phyloP scores from a whole-genome alignment of 495 filamentous ascomycete genomes.

The Penicillium roqueforti region DNA sequence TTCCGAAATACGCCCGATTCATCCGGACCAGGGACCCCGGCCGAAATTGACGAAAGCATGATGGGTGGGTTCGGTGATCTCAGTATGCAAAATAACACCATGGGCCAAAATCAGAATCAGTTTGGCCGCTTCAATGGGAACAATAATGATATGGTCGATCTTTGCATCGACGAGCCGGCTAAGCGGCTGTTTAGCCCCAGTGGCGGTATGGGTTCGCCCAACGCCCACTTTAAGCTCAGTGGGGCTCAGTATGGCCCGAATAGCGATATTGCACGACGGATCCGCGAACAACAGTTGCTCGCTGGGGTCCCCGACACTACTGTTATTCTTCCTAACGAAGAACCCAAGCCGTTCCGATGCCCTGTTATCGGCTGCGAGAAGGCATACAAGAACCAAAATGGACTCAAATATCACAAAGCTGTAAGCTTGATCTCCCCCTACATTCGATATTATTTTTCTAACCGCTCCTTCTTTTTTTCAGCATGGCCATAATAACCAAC shows the following conservation, averaged over 20 bases:
- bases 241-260: constrained; percentile 71
- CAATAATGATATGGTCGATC: constrained; percentile 57
- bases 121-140: constrained; percentile 40
- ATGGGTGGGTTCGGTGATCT: constrained; percentile 48
- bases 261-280: constrained; percentile 64
- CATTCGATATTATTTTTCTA: constrained; percentile 7
- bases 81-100: constrained; percentile 56
- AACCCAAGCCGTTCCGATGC: constrained; percentile 95
- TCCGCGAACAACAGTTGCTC: constrained; percentile 70
- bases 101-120: constrained; percentile 52
- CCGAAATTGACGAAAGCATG: constrained; percentile 58
- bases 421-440: constrained; percentile 43
- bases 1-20: constrained; percentile 68
- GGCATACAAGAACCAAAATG: constrained; percentile 99
- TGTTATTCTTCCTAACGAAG: constrained; percentile 52
- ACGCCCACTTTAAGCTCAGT: constrained; percentile 64
- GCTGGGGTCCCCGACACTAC: constrained; percentile 57
- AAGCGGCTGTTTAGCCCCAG: constrained; percentile 87
- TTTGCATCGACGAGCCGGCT: constrained; percentile 93
- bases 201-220: constrained; percentile 66
- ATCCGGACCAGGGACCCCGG: constrained; percentile 69
- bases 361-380: constrained; percentile 99
- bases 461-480: constrained; percentile 23
- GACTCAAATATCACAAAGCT: constrained; percentile 78
- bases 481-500: constrained; percentile 96